Base-by-base conservation (phyloP, 768 basidiomycete species). In the Filobasidium wieringae region DNA sequence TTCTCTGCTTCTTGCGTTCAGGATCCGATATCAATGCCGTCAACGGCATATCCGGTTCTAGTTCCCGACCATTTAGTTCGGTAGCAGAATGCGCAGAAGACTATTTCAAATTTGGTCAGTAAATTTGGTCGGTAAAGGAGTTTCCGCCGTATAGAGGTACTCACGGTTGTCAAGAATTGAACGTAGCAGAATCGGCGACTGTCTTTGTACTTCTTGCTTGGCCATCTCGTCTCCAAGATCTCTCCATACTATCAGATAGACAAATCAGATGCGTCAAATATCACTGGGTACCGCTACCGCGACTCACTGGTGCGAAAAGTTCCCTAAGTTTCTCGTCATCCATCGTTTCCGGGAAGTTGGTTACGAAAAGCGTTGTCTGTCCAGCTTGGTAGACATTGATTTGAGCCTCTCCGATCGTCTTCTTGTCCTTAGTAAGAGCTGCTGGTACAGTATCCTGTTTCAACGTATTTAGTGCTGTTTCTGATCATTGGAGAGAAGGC, bases 211-310 rank as follows among this genome's bases (percentile, higher is more conserved):
- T 95, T 95, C 69, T 92, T 92, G 75, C 89, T 92, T 5, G 95
- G 95, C 93, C 93, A 97, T 31, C 95, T 86, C 17, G 90, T 86
- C 63, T 97, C 92, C 60, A 97, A 87, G 54, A 99, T 80, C 4
- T 79, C 80, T 9, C 95, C 95, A 73, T 86, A 91, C 90, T 95
- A 58, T 4, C 0, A 7, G 1, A 41, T 19, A 11, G 39, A 45
- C 14, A 6, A 39, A 36, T 26, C 9, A 7, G 33, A 19, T 15
- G 24, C 22, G 19, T 15, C 2, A 26, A 39, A 31, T 1, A 29
- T 12, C 6, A 32, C 7, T 30, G 31, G 32, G 19, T 8, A 31
- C 6, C 29, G 6, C 1, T 40, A 4, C 9, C 19, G 4, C 14
- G 4, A 59, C 79, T 47, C 59, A 92, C 92, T 77, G 83, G 79